These are phyloP conservation scores for Dothiorella sarmentorum DNA, from an alignment of 2,329 filamentous ascomycete genomes.

Conservation along the genomic window DNA sequence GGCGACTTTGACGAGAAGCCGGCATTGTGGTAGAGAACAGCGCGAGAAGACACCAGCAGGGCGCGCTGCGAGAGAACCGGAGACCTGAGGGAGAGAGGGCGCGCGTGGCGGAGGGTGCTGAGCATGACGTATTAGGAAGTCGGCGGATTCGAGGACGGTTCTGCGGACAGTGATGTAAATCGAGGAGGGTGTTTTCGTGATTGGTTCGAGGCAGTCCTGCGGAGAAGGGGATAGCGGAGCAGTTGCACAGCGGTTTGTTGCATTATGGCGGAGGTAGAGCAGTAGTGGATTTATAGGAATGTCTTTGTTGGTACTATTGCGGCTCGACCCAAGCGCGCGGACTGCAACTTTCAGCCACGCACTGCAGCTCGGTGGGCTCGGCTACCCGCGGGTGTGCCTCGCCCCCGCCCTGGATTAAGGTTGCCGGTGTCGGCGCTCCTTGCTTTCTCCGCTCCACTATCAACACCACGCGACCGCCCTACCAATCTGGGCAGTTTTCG, in stretches of 20 bases:
- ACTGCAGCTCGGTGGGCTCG: conserved; percentile 11
- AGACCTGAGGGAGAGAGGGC: not conserved
- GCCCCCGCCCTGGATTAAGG: conserved; percentile 5
- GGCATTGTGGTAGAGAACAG: conserved; percentile 2
- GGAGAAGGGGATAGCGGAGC: not conserved
- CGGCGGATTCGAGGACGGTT: not conserved
- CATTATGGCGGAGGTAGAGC: not conserved
- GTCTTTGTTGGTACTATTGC: conserved; percentile 2
- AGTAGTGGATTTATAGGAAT: conserved; percentile 15
- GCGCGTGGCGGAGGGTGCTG: conserved; percentile 11
- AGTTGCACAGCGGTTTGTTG: not conserved
- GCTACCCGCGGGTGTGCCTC: conserved; percentile 10
- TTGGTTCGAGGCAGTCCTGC: not conserved
- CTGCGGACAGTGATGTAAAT: not conserved
- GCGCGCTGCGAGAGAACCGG: conserved; percentile 4
- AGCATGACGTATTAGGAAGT: conserved; percentile 16
- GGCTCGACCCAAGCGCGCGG: not conserved
- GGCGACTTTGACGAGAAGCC: not conserved
- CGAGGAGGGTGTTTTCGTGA: not conserved
- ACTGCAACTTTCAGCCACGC: not conserved
- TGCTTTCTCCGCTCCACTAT: not conserved
- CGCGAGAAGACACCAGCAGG: not conserved
- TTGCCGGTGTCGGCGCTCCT: conserved; percentile 10
- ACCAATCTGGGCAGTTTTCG: conserved; percentile 13
- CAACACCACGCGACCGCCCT: conserved; percentile 8